Conservation (phyloP, 352 stramenopile genomes). For the Phytophthora sp. region DNA sequence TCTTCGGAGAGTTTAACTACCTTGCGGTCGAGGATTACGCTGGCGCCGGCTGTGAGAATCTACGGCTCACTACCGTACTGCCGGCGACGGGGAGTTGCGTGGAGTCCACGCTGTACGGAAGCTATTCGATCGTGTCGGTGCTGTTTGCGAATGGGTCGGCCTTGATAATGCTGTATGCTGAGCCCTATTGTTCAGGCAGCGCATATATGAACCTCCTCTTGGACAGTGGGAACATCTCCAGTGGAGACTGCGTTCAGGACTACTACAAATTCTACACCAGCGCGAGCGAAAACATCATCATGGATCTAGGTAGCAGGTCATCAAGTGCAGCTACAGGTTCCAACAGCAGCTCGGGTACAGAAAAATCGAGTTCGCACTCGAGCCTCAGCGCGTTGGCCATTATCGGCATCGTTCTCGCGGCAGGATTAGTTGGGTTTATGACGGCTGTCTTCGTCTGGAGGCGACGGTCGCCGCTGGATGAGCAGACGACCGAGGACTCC, state of each 20-base stretch:
- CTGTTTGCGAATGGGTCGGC: slow-evolving; percentile 34
- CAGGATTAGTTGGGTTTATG: slow-evolving; percentile 23
- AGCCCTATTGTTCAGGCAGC: slow-evolving; percentile 1
- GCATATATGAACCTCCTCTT: slow-evolving; percentile 11
- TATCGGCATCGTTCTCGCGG: slow-evolving; percentile 16
- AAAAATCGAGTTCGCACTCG: background rate
- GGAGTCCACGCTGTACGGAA: slow-evolving; percentile 14
- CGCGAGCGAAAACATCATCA: background rate
- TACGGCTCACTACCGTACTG: slow-evolving; percentile 22
- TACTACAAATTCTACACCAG: slow-evolving; percentile 36
- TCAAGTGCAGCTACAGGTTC: background rate
- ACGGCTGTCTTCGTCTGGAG: slow-evolving; percentile 28
- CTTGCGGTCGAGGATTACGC: slow-evolving; percentile 33
- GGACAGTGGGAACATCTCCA: slow-evolving; percentile 27
- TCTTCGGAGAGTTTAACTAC: slow-evolving; percentile 31
- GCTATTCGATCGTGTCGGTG: slow-evolving; percentile 18
- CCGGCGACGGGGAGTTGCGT: slow-evolving; percentile 18
- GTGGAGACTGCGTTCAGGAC: slow-evolving; percentile 23
- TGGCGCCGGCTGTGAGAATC: slow-evolving; percentile 10
- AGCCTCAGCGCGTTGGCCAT: background rate
- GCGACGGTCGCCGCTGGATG: background rate
- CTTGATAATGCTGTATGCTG: slow-evolving; percentile 15
- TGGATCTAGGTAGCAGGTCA: background rate
- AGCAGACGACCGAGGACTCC: background rate
- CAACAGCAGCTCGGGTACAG: background rate